These are phyloP conservation scores for Chalaropsis thielavioides DNA, from an alignment of 2,329 filamentous ascomycete genomes.

Conservation along the genomic window DNA sequence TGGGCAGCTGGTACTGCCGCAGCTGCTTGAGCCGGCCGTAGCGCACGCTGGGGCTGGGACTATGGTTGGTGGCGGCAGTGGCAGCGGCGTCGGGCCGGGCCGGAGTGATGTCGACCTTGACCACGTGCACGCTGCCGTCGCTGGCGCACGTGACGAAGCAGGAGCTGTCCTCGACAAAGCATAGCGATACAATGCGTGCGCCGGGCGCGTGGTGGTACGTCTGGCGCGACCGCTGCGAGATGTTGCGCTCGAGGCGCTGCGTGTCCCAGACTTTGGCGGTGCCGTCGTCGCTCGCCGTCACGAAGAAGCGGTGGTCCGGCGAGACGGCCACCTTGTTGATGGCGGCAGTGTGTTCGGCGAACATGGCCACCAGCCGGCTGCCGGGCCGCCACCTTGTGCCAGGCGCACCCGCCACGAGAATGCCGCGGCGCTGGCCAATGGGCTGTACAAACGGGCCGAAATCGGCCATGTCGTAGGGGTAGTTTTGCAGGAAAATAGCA, in stretches of 20 bases:
- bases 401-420: constrained; percentile 31
- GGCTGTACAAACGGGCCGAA: constrained; percentile 49
- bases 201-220: constrained; percentile 63
- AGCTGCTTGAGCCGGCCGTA: constrained; percentile 67
- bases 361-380: constrained; percentile 71
- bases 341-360: constrained; percentile 71
- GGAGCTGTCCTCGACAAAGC: constrained; percentile 87
- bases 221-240: constrained; percentile 73
- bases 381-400: constrained; percentile 55
- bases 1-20: constrained; percentile 64
- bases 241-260: constrained; percentile 74
- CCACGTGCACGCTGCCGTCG: constrained; percentile 79
- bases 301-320: constrained; percentile 86
- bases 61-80: not conserved
- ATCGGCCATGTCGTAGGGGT: constrained; percentile 48
- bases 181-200: constrained; percentile 62
- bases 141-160: constrained; percentile 82
- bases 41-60: constrained; percentile 39
- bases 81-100: constrained; percentile 18
- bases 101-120: constrained; percentile 50
- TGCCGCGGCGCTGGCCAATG: constrained; percentile 31
- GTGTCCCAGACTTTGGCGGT: constrained; percentile 90
- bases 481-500: constrained; percentile 65
- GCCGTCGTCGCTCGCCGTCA: constrained; percentile 85
- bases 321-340: constrained; percentile 71